Evolutionary conservation across 2,329 filamentous ascomycete genomes (phyloP).

Genomic region (Sporothrix sp.): DNA sequence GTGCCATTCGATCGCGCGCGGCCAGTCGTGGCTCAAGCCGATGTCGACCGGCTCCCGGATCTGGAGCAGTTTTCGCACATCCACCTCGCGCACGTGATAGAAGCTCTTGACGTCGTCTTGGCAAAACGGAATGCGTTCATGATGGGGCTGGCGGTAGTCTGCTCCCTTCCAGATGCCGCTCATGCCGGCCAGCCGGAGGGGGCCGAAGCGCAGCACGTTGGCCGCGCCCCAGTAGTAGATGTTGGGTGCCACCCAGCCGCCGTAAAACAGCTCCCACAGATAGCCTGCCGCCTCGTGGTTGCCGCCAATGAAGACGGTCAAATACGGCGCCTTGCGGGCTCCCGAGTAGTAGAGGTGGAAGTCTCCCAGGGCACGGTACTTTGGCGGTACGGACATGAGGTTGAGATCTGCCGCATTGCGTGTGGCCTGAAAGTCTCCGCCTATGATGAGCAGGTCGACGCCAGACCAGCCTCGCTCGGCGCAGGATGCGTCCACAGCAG

Average conservation of each 20-base stretch:
- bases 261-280: conserved; percentile 87
- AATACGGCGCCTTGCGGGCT: conserved; percentile 63
- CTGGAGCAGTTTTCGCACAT: conserved; percentile 81
- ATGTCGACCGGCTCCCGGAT: conserved; percentile 82
- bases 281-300: conserved; percentile 93
- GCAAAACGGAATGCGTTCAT: conserved; percentile 79
- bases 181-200: conserved; percentile 77
- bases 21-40: conserved; percentile 94
- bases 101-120: conserved; percentile 66
- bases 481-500: conserved; percentile 60
- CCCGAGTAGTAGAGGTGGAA: conserved; percentile 94
- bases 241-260: conserved; percentile 91
- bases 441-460: conserved; percentile 86
- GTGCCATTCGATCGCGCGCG: conserved; percentile 66
- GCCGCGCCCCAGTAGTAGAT: conserved; percentile 96
- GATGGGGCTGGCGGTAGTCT: conserved; percentile 75
- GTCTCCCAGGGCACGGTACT: conserved; percentile 81
- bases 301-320: conserved; percentile 86
- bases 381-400: conserved; percentile 79
- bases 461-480: conserved; percentile 64
- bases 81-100: conserved; percentile 83
- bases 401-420: conserved; percentile 82
- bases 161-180: conserved; percentile 93
- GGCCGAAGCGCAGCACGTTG: conserved; percentile 75
- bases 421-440: conserved; percentile 89